Evolutionary conservation across 2,329 filamentous ascomycete species (phyloP).

Genomic region (Nectriaceae sp.): DNA sequence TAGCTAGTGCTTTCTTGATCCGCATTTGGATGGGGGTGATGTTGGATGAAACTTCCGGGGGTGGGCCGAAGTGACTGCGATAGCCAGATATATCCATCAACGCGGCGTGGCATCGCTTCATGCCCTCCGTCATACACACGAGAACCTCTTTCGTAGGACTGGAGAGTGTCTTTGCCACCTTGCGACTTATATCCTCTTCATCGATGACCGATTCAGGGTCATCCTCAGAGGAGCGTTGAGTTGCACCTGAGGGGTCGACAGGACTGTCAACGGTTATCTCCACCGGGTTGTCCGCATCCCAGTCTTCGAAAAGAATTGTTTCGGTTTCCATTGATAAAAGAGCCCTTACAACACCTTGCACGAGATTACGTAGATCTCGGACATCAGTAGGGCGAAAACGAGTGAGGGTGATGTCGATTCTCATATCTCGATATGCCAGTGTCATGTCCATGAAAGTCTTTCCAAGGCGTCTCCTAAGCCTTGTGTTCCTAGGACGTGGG

Average conservation of each 20-base stretch:
- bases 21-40: constrained; percentile 40
- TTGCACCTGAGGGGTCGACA: constrained; percentile 2
- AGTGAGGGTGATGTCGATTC: constrained; percentile 57
- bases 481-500: constrained; percentile 30
- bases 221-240: constrained; percentile 3
- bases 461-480: constrained; percentile 45
- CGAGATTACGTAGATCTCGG: constrained; percentile 51
- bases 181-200: constrained; percentile 20
- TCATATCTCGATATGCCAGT: constrained; percentile 56
- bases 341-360: constrained; percentile 56
- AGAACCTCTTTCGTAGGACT: constrained; percentile 50
- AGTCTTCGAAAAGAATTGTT: constrained; percentile 45
- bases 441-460: constrained; percentile 58
- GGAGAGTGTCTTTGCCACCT: constrained; percentile 37
- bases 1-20: constrained; percentile 44
- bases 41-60: constrained; percentile 43
- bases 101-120: constrained; percentile 51
- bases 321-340: constrained; percentile 54
- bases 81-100: constrained; percentile 57
- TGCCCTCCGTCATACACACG: constrained; percentile 44
- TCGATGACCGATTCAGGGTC: constrained; percentile 5
- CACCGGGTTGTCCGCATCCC: constrained; percentile 14
- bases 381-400: constrained; percentile 53
- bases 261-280: constrained; percentile 15
- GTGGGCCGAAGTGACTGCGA: constrained; percentile 48